These are phyloP conservation scores for Aspergillus biplanus DNA, from an alignment of 495 filamentous ascomycete genomes.

Conservation along the genomic window DNA sequence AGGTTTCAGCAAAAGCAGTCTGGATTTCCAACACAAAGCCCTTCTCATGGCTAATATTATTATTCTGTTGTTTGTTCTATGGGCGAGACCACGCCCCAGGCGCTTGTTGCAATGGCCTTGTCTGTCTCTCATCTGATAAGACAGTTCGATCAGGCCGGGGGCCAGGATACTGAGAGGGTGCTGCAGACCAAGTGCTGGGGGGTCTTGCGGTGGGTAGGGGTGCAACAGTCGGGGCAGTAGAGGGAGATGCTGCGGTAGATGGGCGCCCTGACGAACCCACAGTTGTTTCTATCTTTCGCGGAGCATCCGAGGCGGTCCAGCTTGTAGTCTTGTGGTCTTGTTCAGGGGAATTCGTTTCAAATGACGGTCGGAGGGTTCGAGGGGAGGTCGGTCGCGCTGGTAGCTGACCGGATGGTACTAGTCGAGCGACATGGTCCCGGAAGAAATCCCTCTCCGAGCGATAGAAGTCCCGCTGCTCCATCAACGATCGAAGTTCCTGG, in stretches of 20 bases:
- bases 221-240: conserved; percentile 10
- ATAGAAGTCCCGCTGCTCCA: conserved; percentile 59
- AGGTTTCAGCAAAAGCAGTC: too few relatives aligned
- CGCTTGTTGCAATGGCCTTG: conserved; percentile 18
- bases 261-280: conserved; percentile 5
- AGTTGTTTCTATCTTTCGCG: conserved; percentile 14
- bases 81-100: conserved; percentile 23
- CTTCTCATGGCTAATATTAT: background rate
- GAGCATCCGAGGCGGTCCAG: conserved; percentile 16
- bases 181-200: conserved; percentile 16
- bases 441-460: conserved; percentile 66
- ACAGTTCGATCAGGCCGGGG: conserved; percentile 10
- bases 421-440: conserved; percentile 61
- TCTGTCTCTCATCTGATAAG: conserved; percentile 19
- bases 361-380: conserved; percentile 17
- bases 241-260: background rate
- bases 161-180: conserved; percentile 18
- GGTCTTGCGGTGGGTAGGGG: conserved; percentile 15
- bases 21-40: background rate
- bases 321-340: conserved; percentile 8
- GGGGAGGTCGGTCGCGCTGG: conserved; percentile 50
- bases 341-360: conserved; percentile 11
- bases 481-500: conserved; percentile 58
- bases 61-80: background rate
- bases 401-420: conserved; percentile 47